Evolutionary conservation across 768 basidiomycete species (phyloP).

Genomic region (Hygrocybe punicea): DNA sequence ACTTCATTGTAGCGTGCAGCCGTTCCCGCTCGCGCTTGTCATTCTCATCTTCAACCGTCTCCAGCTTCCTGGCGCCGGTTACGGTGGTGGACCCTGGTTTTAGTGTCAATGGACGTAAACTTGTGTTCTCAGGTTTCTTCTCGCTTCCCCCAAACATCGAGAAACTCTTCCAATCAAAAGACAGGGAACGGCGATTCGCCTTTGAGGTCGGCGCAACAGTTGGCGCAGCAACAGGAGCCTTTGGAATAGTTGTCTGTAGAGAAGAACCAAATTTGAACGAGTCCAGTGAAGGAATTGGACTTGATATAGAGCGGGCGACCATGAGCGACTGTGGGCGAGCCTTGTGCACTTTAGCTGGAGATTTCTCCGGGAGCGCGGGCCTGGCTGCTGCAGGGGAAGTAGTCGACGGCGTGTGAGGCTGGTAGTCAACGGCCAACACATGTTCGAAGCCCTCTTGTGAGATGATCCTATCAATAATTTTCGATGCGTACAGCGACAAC

Average conservation of each 20-base stretch:
- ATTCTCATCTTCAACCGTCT: slow-evolving; percentile 89
- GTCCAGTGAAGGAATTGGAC: slow-evolving; percentile 30
- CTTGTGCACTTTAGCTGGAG: slow-evolving; percentile 39
- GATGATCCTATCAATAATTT: slow-evolving; percentile 97
- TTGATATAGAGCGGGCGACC: slow-evolving; percentile 43
- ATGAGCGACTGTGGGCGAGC: slow-evolving; percentile 62
- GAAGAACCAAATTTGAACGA: slow-evolving; percentile 22
- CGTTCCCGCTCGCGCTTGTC: slow-evolving; percentile 84
- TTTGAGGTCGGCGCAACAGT: slow-evolving; percentile 34
- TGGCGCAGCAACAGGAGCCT: slow-evolving; percentile 11
- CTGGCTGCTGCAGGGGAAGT: slow-evolving; percentile 32
- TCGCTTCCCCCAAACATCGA: slow-evolving; percentile 63
- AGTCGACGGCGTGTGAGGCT: slow-evolving; percentile 46
- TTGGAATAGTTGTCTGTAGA: slow-evolving; percentile 17
- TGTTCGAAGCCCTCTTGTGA: slow-evolving; percentile 96
- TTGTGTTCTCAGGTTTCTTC: slow-evolving; percentile 57
- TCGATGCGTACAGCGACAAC: slow-evolving; percentile 89
- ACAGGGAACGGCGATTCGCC: slow-evolving; percentile 68
- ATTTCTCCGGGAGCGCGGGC: slow-evolving; percentile 17
- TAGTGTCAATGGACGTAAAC: slow-evolving; percentile 68
- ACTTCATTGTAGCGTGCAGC: slow-evolving; percentile 85
- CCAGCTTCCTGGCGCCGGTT: slow-evolving; percentile 70
- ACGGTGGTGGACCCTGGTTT: slow-evolving; percentile 58
- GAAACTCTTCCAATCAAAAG: slow-evolving; percentile 80
- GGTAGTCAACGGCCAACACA: slow-evolving; percentile 88